Base-by-base conservation (phyloP, 495 filamentous ascomycete species). In the Rusavskia elegans region DNA sequence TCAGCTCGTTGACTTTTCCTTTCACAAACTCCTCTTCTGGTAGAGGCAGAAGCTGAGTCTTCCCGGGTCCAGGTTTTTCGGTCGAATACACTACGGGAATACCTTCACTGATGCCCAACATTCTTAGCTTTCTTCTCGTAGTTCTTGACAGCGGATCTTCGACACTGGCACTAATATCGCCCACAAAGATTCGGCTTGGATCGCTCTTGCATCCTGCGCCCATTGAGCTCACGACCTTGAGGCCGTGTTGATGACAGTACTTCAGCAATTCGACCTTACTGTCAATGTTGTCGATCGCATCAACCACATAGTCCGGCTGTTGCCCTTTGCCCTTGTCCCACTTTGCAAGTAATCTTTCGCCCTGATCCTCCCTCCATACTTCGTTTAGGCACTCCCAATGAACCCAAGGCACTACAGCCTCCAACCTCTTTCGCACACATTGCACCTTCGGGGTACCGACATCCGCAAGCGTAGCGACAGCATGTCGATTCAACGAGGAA, bases 241-340 rank as follows among this genome's bases (percentile, higher is more conserved):
- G 68, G 0, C 71, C 71, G 55, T 85, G 75, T 51, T 81, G 71
- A 55, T 87, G 71, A 65, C 92, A 99, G 64, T 94, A 95, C 64
- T 85, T 79, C 50, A 99, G 71, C 50, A 99, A 64, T 50, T 85
- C 84, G 16, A 97, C 92, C 68, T 99, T 99, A 49, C 87, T 94
- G 21, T 90, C 83, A 54, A 97, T 96, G 64, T 99, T 97, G 61
- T 99, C 92, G 55, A 99, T 99, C 14, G 92, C 94, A 67, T 99
- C 92, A 23, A 99, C 78, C 5, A 99, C 81, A 55, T 82, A 99
- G 59, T 89, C 84, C 2, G 87, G 87, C 59, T 71, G 74, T 52
- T 77, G 78, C 14, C 75, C 77, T 8, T 71, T 74, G n/a, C 75
- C 74, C 1, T 64, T 64, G 35, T 71, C 66, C 80, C 82, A 84